A percentile compares a stretch with the other conserved stretches of the same genome.
These are phyloP conservation scores for Cucurbita ficifolia DNA, from an alignment of 306 rosid species.

Conservation along the genomic window DNA sequence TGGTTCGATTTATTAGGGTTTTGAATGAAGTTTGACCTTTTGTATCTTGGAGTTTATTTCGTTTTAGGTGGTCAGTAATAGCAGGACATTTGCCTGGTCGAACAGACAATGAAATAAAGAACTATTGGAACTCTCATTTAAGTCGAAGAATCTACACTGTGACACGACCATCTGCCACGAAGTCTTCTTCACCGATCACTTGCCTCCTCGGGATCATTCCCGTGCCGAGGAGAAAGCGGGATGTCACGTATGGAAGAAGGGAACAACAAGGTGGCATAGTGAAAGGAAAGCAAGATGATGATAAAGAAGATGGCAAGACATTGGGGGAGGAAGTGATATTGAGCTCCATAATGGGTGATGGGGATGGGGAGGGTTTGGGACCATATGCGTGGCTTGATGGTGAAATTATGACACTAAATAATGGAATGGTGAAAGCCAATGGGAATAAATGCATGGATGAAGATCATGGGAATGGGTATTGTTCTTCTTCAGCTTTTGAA, in stretches of 20 bases:
- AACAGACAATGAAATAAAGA: conserved; percentile 83
- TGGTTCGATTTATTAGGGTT: background rate
- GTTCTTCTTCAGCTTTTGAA: background rate
- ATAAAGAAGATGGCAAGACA: background rate
- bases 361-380: background rate
- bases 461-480: background rate
- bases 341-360: background rate
- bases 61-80: conserved; percentile 66
- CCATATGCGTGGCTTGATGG: conserved; percentile 6
- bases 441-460: background rate
- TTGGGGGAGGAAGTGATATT: background rate
- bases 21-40: background rate
- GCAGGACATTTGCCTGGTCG: conserved; percentile 64
- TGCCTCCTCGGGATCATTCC: background rate
- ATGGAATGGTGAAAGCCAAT: background rate
- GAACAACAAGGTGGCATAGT: background rate
- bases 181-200: background rate
- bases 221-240: background rate
- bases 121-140: conserved; percentile 74
- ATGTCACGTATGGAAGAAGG: background rate
- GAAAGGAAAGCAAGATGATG: background rate
- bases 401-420: background rate
- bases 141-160: conserved; percentile 29
- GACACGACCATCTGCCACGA: background rate
- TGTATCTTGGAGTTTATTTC: background rate